A percentile compares a stretch with the other conserved stretches of the same genome.
Conservation (phyloP, 768 basidiomycete species). For the Hericium alpestre region DNA sequence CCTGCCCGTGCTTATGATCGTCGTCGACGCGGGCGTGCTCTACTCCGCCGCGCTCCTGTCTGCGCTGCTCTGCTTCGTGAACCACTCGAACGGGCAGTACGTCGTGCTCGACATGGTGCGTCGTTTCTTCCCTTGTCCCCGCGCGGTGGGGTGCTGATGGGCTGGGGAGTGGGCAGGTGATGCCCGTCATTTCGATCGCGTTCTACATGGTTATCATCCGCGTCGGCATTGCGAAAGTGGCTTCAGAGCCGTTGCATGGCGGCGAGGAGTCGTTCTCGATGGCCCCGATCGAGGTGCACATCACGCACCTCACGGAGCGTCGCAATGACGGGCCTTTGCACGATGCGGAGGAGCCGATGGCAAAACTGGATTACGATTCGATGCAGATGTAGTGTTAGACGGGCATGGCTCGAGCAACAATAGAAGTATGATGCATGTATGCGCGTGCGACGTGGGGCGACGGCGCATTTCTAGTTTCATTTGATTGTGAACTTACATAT, state of each 20-base stretch:
- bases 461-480: too few species aligned
- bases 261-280: neutral
- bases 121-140: neutral
- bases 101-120: constrained; percentile 18
- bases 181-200: constrained; percentile 17
- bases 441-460: too few species aligned
- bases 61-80: constrained; percentile 16
- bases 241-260: neutral
- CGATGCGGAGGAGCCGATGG: too few species aligned
- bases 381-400: too few species aligned
- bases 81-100: constrained; percentile 11
- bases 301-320: neutral
- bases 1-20: neutral
- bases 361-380: too few species aligned
- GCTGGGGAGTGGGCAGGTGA: constrained; percentile 4
- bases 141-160: neutral
- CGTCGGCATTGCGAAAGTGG: constrained; percentile 12
- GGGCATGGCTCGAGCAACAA: too few species aligned
- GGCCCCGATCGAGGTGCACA: neutral
- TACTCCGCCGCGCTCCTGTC: constrained; percentile 7
- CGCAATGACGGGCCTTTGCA: neutral
- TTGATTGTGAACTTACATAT: too few species aligned
- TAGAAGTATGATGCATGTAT: too few species aligned
- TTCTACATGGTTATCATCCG: constrained; percentile 20
- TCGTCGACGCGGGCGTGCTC: constrained; percentile 1